Conservation (phyloP, 2,329 filamentous ascomycete species). For the Microdochium trichocladiopsis region DNA sequence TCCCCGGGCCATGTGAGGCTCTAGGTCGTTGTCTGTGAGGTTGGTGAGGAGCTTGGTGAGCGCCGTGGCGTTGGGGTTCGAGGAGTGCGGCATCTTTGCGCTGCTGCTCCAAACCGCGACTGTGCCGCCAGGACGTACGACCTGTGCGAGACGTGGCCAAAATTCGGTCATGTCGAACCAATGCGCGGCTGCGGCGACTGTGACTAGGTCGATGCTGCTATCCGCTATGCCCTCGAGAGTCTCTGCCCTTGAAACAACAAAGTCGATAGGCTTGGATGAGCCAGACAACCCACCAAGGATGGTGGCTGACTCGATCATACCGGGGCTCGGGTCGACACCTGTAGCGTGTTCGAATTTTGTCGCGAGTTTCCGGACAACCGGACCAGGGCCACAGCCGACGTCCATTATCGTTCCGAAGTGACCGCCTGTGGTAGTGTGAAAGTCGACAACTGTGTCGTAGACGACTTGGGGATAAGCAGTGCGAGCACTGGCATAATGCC, state of each 20-base stretch:
- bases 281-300: constrained; percentile 31
- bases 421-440: not conserved
- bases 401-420: constrained; percentile 37
- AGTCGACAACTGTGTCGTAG: not conserved
- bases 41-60: not conserved
- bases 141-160: constrained; percentile 47
- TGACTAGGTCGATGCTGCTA: constrained; percentile 41
- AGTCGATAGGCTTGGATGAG: constrained; percentile 26
- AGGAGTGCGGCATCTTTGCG: not conserved
- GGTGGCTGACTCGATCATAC: constrained; percentile 47
- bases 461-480: not conserved
- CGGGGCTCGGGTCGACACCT: constrained; percentile 48
- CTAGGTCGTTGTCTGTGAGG: not conserved
- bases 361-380: constrained; percentile 46
- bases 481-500: not conserved
- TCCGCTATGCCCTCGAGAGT: constrained; percentile 35
- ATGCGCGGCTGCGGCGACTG: constrained; percentile 52
- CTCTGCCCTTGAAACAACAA: constrained; percentile 44
- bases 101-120: constrained; percentile 52
- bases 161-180: constrained; percentile 55
- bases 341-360: constrained; percentile 42
- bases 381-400: constrained; percentile 56
- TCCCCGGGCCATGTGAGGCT: not conserved
- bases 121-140: constrained; percentile 47
- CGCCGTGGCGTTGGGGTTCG: not conserved